Base-by-base conservation (phyloP, 805 yeast species). In the Yarrowia yakushimensis region DNA sequence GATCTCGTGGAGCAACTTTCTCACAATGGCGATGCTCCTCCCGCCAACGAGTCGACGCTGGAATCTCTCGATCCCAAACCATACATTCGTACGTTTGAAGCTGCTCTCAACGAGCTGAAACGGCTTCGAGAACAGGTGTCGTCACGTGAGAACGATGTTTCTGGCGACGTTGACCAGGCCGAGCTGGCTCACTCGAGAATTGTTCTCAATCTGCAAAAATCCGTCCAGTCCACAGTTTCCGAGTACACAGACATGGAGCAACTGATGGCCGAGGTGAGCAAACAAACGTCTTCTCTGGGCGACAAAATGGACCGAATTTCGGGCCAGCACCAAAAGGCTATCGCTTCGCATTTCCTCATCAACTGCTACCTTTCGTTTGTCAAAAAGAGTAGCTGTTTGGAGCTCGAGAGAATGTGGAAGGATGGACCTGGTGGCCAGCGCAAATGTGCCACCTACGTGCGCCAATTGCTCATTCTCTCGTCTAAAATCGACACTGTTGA, bases 81-180 rank as follows among this genome's bases (percentile, higher is more conserved):
- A 1, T 94, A 89, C 71, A 93, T 93, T 50, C 82, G 97, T 67
- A 90, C 97, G 0, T 92, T 94, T 72, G 97, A 93, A 71, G 84
- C 92, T 1, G 89, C 94, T 2, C 76, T 91, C 46, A 79, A 84
- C 48, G 93, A 90, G 69, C 76, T 93, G 66, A 82, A 84, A 68
- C 78, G 78, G 55, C 74, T 94, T 43, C 79, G 79, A 48, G 81
- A 79, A 0, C 86, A 86, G 45, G 82, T 91, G 2, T 71, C 74
- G 4, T 71, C 73, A 15, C 79, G 79, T 61, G 85, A 84, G 65
- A 74, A 74, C 4, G 74, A 75, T n/a, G 77, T 85, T 22, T 86
- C 82, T 52, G 75, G 74, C 18, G 84, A 83, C 18, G 90, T 87
- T 1, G 79, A 82, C 2, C 77, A 79, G 22, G 82, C 79, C 65